Conservation (phyloP, 2,329 filamentous ascomycete species). For the Fusarium goolgardi region DNA sequence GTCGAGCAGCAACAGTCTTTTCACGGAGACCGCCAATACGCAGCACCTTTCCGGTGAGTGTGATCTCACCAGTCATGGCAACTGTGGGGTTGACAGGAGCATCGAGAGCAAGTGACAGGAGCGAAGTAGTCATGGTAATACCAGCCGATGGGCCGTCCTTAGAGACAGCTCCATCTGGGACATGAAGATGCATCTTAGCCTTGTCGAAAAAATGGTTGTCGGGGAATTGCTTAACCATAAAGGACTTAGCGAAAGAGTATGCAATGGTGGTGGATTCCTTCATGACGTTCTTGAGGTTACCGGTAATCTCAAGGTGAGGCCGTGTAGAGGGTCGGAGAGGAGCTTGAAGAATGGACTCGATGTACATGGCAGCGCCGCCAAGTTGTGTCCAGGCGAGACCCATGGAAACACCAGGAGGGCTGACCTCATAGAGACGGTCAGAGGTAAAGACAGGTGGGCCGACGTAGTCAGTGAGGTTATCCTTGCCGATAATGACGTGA, state of each 20-base stretch:
- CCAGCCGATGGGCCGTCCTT: conserved; percentile 95
- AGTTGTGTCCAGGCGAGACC: conserved; percentile 98
- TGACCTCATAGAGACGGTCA: conserved; percentile 93
- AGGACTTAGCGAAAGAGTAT: conserved; percentile 93
- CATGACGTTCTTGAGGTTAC: conserved; percentile 96
- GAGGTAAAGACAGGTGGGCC: conserved; percentile 96
- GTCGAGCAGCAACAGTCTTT: conserved; percentile 94
- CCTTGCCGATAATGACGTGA: conserved; percentile 85
- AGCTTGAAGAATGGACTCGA: conserved; percentile 94
- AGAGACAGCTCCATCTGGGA: conserved; percentile 93
- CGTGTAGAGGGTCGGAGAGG: conserved; percentile 78
- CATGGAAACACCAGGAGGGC: conserved; percentile 95
- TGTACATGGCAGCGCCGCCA: conserved; percentile 95
- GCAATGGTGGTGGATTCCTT: conserved; percentile 96
- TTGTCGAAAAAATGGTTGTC: conserved; percentile 97
- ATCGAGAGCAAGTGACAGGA: conserved; percentile 87
- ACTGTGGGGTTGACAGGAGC: conserved; percentile 83
- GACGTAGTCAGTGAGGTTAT: conserved; percentile 95
- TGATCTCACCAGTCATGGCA: conserved; percentile 98
- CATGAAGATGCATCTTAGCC: conserved; percentile 94
- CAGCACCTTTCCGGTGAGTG: conserved; percentile 95
- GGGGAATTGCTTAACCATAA: conserved; percentile 85
- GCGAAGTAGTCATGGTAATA: conserved; percentile 96
- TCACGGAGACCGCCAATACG: conserved; percentile 93
- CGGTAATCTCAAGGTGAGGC: conserved; percentile 88